These are phyloP conservation scores for Oidiodendron maius DNA, from an alignment of 495 filamentous ascomycete species.

Conservation along the genomic window DNA sequence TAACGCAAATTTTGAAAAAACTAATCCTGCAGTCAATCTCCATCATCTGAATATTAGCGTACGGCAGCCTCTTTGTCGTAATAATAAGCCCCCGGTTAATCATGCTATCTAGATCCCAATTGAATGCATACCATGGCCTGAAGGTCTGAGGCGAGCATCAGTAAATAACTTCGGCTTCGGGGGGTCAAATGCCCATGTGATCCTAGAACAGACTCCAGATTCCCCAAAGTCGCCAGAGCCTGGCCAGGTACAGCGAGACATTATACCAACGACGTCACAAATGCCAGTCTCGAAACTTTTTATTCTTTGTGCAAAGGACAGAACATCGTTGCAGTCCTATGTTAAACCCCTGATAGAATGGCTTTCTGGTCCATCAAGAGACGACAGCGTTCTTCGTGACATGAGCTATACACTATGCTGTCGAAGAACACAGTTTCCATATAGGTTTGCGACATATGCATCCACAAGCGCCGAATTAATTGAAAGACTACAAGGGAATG, in stretches of 20 bases:
- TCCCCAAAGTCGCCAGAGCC: no score
- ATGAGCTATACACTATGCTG: slow-evolving; percentile 34
- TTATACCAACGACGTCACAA: no score
- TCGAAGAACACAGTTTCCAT: slow-evolving; percentile 32
- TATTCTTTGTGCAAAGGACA: no score
- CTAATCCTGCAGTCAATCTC: slow-evolving; percentile 42
- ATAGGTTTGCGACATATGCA: slow-evolving; percentile 12
- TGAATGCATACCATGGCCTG: slow-evolving; percentile 14
- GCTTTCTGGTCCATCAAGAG: no score
- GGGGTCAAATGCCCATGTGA: slow-evolving; percentile 50
- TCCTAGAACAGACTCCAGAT: slow-evolving; percentile 39
- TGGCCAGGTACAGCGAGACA: no score
- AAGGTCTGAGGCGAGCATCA: slow-evolving; percentile 18
- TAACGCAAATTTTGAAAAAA: slow-evolving; percentile 42
- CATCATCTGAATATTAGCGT: slow-evolving; percentile 40
- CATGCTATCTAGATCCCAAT: slow-evolving; percentile 17
- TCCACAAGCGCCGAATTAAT: slow-evolving; percentile 1
- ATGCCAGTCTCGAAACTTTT: no score
- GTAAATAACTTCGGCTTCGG: slow-evolving; percentile 59
- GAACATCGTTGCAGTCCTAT: no score
- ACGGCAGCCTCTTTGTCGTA: no score
- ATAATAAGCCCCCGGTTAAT: no score
- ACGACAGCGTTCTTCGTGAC: no score
- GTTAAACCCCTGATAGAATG: neutral
- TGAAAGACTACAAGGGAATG: neutral